A percentile compares a stretch with the other conserved stretches of the same genome.
Evolutionary conservation across 352 stramenopile species (phyloP).

Genomic region (Globisporangium polare): DNA sequence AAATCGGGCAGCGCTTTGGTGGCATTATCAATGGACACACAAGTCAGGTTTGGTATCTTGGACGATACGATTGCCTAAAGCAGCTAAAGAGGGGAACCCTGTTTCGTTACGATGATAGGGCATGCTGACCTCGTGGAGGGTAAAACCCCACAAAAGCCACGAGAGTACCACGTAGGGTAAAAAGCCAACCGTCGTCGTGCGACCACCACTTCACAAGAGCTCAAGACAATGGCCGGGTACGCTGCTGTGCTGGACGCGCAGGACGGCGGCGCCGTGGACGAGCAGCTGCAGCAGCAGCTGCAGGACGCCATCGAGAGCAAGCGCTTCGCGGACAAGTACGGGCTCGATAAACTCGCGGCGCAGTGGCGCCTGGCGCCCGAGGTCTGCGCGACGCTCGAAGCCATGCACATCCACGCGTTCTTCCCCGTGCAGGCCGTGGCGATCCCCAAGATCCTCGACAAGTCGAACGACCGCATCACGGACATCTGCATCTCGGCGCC

Average conservation of each 20-base stretch:
- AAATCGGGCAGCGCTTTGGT: too few species aligned
- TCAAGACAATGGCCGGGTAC: slow-evolving; percentile 1
- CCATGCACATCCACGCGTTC: slow-evolving; percentile 78
- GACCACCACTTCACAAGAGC: background rate
- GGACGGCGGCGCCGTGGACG: slow-evolving; percentile 13
- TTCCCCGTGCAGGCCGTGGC: slow-evolving; percentile 95
- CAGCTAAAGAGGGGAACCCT: too few species aligned
- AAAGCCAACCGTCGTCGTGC: background rate
- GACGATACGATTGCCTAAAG: too few species aligned
- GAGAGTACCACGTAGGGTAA: too few species aligned
- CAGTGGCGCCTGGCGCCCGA: slow-evolving; percentile 45
- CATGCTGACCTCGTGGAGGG: too few species aligned
- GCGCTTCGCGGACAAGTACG: slow-evolving; percentile 65
- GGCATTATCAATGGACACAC: too few species aligned
- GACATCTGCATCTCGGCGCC: slow-evolving; percentile 97
- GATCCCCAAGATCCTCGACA: slow-evolving; percentile 90
- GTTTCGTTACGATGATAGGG: too few species aligned
- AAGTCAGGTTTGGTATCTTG: too few species aligned
- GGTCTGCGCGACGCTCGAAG: slow-evolving; percentile 36
- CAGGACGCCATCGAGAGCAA: slow-evolving; percentile 16
- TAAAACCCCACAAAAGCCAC: too few species aligned
- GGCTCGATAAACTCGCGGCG: slow-evolving; percentile 50
- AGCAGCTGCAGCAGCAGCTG: slow-evolving; percentile 16
- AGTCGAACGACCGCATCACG: slow-evolving; percentile 67
- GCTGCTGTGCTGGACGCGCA: background rate